Conservation (phyloP, 1,284 basidiomycete genomes). For the Entoloma clypeatum region DNA sequence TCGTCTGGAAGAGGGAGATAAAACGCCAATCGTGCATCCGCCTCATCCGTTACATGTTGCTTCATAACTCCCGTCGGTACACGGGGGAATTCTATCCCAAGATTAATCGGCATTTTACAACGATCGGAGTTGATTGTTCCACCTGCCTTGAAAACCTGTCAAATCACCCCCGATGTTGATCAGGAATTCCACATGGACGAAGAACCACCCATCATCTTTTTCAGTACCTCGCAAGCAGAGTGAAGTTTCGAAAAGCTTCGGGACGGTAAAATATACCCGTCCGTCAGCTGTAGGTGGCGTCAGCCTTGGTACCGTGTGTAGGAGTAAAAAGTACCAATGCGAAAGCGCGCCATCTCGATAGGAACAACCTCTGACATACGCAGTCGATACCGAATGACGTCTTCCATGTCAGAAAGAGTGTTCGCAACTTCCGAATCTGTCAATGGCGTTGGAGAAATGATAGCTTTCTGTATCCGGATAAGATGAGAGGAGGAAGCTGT, state of each 20-base stretch:
- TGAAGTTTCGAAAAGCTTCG: slow-evolving; percentile 72
- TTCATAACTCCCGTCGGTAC: slow-evolving; percentile 61
- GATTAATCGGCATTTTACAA: slow-evolving; percentile 4
- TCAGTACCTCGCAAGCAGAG: slow-evolving; percentile 69
- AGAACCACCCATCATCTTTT: slow-evolving; percentile 75
- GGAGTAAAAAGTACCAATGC: slow-evolving; percentile 46
- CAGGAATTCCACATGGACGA: slow-evolving; percentile 73
- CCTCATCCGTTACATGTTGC: slow-evolving; percentile 68
- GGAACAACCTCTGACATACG: slow-evolving; percentile 72
- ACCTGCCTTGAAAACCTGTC: slow-evolving; percentile 63
- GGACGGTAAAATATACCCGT: slow-evolving; percentile 71
- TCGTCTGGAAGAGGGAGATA: slow-evolving; percentile 51
- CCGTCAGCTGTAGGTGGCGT: slow-evolving; percentile 52
- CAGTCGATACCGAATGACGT: slow-evolving; percentile 73
- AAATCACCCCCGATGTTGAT: slow-evolving; percentile 71
- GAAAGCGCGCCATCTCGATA: slow-evolving; percentile 69
- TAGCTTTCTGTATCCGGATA: slow-evolving; percentile 49
- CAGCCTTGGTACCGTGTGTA: background rate
- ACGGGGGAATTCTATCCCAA: slow-evolving; percentile 62
- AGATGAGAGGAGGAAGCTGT: slow-evolving; percentile 10
- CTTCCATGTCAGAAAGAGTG: slow-evolving; percentile 70
- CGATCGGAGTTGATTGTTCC: background rate
- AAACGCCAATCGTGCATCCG: slow-evolving; percentile 58
- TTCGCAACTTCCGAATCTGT: slow-evolving; percentile 62
- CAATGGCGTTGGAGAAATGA: slow-evolving; percentile 64